Base-by-base conservation (phyloP, 1,284 basidiomycete genomes). In the Athelia psychrophila region DNA sequence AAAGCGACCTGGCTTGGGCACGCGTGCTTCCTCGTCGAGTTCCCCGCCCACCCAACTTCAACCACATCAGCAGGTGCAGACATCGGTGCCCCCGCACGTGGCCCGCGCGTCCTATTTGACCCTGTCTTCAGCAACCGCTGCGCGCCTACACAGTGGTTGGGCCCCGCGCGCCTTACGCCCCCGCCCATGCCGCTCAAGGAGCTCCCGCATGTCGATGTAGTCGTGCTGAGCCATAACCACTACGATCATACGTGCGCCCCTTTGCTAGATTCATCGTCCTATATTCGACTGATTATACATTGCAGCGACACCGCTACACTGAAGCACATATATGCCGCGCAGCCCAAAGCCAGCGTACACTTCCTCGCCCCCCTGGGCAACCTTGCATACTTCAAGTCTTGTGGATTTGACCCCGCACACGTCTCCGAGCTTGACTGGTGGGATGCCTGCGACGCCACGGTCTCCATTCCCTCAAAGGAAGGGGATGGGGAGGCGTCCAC, bases 1-100 rank as follows among this genome's bases (percentile, higher is more conserved):
- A 88, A 86, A 60, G 75, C 82, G 8, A 90, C 86, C 0, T 91
- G 85, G 85, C 71, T 88, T 2, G 85, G 83, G 58, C 88, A 91
- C 64, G 88, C 88, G 0, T 85, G 81, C 56, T 88, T 84, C 64
- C 67, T 90, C 2, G 72, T 90, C 36, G 86, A 90, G 66, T 70
- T 88, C 35, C 87, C 84, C 1, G 65, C 76, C 20, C 63, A 53
- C 44, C 56, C 50, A 38, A 68, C 16, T n/a, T 18, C n/a, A 8
- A n/a, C 16, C n/a, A 42, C 20, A 9, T 8, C n/a, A 9, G n/a
- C 16, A 5, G 38, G 20, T 16, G n/a, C 16, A 5, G 38, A 42
- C 38, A 42, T 36, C 24, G 18, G 55, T 38, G 3, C 40, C 42
- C 68, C 71, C 23, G 52, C 61, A 13, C 69, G 84, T 35, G 86